phyloP scores from a whole-genome alignment of 805 yeast species.

The Blastobotrys americana region DNA sequence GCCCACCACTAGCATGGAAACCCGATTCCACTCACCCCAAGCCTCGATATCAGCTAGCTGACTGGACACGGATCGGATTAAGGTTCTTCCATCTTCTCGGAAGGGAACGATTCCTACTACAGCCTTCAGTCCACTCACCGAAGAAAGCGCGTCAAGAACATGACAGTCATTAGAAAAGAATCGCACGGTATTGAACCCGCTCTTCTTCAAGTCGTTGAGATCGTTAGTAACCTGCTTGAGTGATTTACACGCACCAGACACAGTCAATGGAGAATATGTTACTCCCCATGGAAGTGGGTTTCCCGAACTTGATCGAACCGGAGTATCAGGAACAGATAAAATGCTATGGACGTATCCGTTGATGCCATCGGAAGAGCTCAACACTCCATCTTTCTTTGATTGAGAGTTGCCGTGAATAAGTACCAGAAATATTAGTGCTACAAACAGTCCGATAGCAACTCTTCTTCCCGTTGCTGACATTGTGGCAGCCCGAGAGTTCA shows the following conservation, averaged over 20 bases:
- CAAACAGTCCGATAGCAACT: background rate
- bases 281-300: constrained; percentile 21
- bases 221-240: constrained; percentile 10
- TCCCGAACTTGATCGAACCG: constrained; percentile 1
- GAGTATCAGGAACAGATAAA: background rate
- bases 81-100: constrained; percentile 2
- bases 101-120: constrained; percentile 20
- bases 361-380: background rate
- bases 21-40: constrained; percentile 17
- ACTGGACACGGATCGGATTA: constrained; percentile 10
- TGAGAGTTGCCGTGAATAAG: background rate
- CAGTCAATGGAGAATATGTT: constrained; percentile 18
- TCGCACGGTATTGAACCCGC: constrained; percentile 14
- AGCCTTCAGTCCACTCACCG: constrained; percentile 10
- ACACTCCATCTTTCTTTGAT: background rate
- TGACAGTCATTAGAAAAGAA: constrained; percentile 19
- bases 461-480: background rate
- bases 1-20: constrained; percentile 21
- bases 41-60: constrained; percentile 13
- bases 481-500: background rate
- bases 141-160: constrained; percentile 15
- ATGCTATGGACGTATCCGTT: background rate
- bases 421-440: background rate
- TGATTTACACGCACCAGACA: constrained; percentile 17
- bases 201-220: constrained; percentile 7